These are phyloP conservation scores for Amanita brunnescens DNA, from an alignment of 768 basidiomycete species.

Conservation along the genomic window DNA sequence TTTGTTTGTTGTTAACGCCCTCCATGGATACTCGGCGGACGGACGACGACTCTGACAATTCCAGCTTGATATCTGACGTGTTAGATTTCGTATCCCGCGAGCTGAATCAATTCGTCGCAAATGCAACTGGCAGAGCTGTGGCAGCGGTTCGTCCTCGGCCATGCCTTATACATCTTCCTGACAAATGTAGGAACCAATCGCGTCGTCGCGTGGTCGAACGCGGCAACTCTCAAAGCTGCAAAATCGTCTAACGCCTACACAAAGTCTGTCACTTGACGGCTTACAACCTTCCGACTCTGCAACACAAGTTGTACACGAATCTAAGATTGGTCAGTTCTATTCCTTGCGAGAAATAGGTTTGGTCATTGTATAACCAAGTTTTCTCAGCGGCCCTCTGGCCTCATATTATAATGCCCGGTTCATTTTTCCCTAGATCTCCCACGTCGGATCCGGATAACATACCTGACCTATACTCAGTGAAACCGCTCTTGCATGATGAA, in stretches of 20 bases:
- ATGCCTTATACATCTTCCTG: neutral
- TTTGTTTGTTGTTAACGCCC: conserved; percentile 4
- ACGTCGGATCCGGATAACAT: conserved; percentile 39
- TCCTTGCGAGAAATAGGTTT: neutral
- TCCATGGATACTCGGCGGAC: conserved; percentile 2
- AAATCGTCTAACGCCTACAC: neutral
- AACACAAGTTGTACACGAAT: neutral
- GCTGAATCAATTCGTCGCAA: conserved; percentile 60
- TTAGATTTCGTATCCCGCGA: conserved; percentile 65
- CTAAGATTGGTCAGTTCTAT: conserved; percentile 1
- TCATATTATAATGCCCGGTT: conserved; percentile 68
- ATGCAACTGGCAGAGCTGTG: conserved; percentile 43
- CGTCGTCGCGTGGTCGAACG: neutral
- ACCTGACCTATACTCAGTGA: neutral
- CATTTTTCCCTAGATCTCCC: conserved; percentile 65
- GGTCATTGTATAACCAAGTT: conserved; percentile 13
- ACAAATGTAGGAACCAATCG: neutral
- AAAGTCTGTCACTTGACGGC: neutral
- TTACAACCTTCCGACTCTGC: neutral
- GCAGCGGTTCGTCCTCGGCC: conserved; percentile 11
- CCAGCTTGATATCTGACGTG: conserved; percentile 53
- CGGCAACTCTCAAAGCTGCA: neutral
- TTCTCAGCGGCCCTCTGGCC: conserved; percentile 26
- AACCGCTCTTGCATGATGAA: no score
- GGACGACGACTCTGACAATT: conserved; percentile 10